Evolutionary conservation across 768 basidiomycete genomes (phyloP), one percentile per base, ranked within the genome.

Genomic region (Kwoniella newhampshirensis): DNA sequence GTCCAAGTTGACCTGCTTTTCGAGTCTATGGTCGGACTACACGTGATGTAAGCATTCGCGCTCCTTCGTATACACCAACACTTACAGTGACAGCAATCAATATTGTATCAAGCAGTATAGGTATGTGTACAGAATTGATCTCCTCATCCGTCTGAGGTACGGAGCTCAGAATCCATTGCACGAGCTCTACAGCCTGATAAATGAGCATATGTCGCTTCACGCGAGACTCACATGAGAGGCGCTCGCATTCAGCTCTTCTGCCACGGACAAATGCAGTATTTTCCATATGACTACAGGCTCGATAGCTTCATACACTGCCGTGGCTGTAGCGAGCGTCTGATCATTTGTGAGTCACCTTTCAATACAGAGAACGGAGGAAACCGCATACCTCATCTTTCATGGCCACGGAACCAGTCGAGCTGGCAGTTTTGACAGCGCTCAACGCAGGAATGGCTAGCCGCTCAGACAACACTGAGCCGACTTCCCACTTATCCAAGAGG

Each of bases 401-500:
- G 11, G 64, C 62, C 12, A 66, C 63, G 15, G 27, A 12, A 11
- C 30, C 12, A n/a, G 7, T 2, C 26, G 39, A 41, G 75, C 17
- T 84, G 78, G 17, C 79, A 70, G 72, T 44, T 49, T 83, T 84
- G 47, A 96, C 79, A 1, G 88, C 85, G 49, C 81, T 84, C 67
- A 97, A 84, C 0, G 89, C 81, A 64, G 94, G 89, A 64, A 88
- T 84, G 11, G 89, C 83, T 49, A 97, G 78, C 5, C 80, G 80
- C 37, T 91, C 87, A 0, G 91, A 91, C 25, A 99, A 75, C 0
- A 82, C 81, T 7, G 82, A 83, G 4, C 94, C 94, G 42, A 98
- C 87, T 74, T 98, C 96, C 89, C 91, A 97, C 75, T 96, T 96
- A 76, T 99, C 96, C 63, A 97, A 79, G 17, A 98, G 76, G 1